Base-by-base conservation (phyloP, 164 flowering plant genomes). In the Berberis thunbergii region DNA sequence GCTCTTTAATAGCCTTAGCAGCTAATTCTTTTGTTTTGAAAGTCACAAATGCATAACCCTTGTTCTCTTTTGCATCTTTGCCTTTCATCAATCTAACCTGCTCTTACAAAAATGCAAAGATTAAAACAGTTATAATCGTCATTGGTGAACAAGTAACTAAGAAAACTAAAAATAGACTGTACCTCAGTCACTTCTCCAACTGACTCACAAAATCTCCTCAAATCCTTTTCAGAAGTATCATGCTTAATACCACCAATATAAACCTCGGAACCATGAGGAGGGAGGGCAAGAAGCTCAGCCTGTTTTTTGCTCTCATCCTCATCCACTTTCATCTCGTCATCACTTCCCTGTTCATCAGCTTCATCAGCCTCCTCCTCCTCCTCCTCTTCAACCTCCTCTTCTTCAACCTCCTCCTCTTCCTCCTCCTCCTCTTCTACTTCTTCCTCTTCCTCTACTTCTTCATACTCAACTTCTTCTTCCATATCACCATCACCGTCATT, bases 181-280 rank as follows among this genome's bases (percentile, higher is more conserved):
- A 88, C 98, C 91, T 91, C 91, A 26, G 79, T 71, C 54, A 89
- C 88, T 65, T 89, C 96, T 65, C 97, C 98, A 43, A 86, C 49
- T 43, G 91, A 69, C 76, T 80, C 83, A 70, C 93, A 86, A 63
- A 85, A 83, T 48, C 61, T 64, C 72, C 67, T 84, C 70, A 92
- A 71, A 43, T 88, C 93, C 50, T 83, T 88, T 54, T 89, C 86
- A 7, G 84, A 73, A 60, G 74, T 78, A 83, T 86, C 83, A 60
- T 77, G 77, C 57, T 88, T 80, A 67, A 89, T 79, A 40, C 95
- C 87, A 68, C 98, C 98, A 41, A 92, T 42, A 67, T 82, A 92
- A 9, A 92, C 88, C 74, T 92, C 96, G 50, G 96, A 87, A 42
- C 97, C 97, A 78, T 89, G 97, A 64, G 96, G 88, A 61, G 98